Evolutionary conservation across 768 basidiomycete genomes (phyloP), one percentile per base, ranked within the genome.

Genomic region (Termitomyces sp.): DNA sequence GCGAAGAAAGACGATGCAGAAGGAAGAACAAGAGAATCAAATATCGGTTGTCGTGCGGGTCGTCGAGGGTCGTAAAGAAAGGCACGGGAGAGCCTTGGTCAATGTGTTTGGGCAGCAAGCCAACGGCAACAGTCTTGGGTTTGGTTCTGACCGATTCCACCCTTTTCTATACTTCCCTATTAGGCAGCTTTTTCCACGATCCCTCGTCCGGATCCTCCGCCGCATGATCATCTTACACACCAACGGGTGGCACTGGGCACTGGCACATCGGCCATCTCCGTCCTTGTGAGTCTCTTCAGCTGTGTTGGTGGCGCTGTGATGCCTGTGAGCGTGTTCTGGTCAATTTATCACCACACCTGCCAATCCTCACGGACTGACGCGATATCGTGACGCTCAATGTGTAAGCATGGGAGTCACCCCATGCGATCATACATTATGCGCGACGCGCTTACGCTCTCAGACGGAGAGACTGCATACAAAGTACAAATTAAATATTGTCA

Each of bases 51-150:
- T 86, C 85, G 86, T 86, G 75, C 76, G 78, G 70, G 68, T 65
- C 66, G 66, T 67, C 68, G 68, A 70, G 73, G 76, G 80, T 83
- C 82, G 83, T 83, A 79, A 84, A 79, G 73, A 73, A 70, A 71
- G 70, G 67, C 67, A 66, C 64, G 61, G 62, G 64, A 63, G 62
- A 63, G 66, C 67, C 68, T 67, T 63, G 63, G 63, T 62, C 48
- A 58, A 60, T 63, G 64, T 68, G 64, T 59, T 58, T 58, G 61
- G 66, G 70, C 70, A 68, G 66, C 58, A 60, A 66, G 68, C 66
- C 70, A 68, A 68, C 62, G 64, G 68, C 59, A 63, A 69, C 63
- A 64, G 66, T 66, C 64, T 68, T 72, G 67, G n/a, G 62, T 67
- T 73, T 65, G 66, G 61, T 61, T 59, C 56, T 62, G 57, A 66